Conservation (phyloP, 805 yeast genomes). For the Yamadazyma olivae region DNA sequence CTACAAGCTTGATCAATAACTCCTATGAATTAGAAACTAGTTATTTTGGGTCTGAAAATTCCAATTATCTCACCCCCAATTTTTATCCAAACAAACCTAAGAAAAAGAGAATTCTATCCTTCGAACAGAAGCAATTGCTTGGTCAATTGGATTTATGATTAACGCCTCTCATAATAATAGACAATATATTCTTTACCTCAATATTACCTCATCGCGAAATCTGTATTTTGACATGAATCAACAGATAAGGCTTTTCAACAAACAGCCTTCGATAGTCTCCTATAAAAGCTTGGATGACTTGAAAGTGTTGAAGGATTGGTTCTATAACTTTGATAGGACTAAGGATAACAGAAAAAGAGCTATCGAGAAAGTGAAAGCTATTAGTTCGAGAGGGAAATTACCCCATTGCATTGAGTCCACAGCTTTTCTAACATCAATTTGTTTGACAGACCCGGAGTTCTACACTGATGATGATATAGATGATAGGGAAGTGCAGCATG, state of each 20-base stretch:
- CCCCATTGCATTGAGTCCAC: constrained; percentile 77
- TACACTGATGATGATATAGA: constrained; percentile 3
- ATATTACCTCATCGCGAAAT: neutral
- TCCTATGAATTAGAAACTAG: neutral
- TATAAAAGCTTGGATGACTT: constrained; percentile 43
- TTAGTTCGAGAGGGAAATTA: constrained; percentile 56
- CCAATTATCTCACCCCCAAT: neutral
- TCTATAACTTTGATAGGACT: constrained; percentile 37
- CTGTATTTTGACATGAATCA: neutral
- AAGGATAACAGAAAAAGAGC: constrained; percentile 42
- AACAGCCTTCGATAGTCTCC: constrained; percentile 17
- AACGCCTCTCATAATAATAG: neutral
- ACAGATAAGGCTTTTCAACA: neutral
- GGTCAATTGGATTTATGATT: constrained; percentile 1
- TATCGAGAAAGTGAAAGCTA: constrained; percentile 49
- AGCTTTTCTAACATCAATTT: constrained; percentile 50
- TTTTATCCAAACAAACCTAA: neutral
- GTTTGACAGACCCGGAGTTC: constrained; percentile 29
- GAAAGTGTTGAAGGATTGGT: constrained; percentile 45
- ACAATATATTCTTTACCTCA: neutral
- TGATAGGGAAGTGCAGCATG: constrained; percentile 14
- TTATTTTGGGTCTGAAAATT: neutral
- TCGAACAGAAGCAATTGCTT: constrained; percentile 12
- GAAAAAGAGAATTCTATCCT: constrained; percentile 12
- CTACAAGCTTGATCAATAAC: neutral